Base-by-base conservation (phyloP, 495 filamentous ascomycete genomes). In the Entonaema liquescens region DNA sequence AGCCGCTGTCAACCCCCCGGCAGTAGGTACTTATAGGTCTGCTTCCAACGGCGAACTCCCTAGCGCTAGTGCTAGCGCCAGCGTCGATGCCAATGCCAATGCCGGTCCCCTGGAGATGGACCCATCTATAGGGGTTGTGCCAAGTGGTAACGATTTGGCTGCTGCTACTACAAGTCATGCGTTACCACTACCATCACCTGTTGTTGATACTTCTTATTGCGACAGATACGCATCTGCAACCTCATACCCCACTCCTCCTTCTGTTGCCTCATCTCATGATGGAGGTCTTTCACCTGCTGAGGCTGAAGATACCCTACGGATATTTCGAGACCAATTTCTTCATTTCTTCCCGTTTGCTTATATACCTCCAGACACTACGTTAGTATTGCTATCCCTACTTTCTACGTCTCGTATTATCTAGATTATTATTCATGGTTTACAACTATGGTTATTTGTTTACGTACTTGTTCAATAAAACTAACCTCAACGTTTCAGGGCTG, bases 321-420 rank as follows among this genome's bases (percentile, higher is more conserved):
- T 72, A 8, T 80, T 80, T 62, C 65, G 71, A 59, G 65, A 70
- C 29, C 54, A 62, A n/a, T 73, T 75, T 57, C 55, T 80, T 11
- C 61, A 72, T 36, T 77, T 76, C 58, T 80, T 80, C 61, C 78
- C 78, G 11, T 77, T 80, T 38, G 52, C 79, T 57, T 72, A 75
- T 49, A 62, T 80, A 31, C 65, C 76, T n/a, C 67, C 52, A 12
- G 64, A 69, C 0, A 67, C 55, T 2, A 75, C 72, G 75, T 77
- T 50, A 60, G 75, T 77, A 68, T 19, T 12, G 11, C 8, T 35
- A 21, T 26, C 44, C 44, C 19, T 12, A 23, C 53, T n/a, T 52
- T 29, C 1, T 0, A 35, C 31, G 21, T 0, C 1, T 28, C 36
- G 12, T 15, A 7, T 21, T 15, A n/a, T 58, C 59, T 28, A 31